A percentile compares a stretch with the other conserved stretches of the same genome.
Conservation (phyloP, 2,329 filamentous ascomycete species). For the Juglanconis oblonga region DNA sequence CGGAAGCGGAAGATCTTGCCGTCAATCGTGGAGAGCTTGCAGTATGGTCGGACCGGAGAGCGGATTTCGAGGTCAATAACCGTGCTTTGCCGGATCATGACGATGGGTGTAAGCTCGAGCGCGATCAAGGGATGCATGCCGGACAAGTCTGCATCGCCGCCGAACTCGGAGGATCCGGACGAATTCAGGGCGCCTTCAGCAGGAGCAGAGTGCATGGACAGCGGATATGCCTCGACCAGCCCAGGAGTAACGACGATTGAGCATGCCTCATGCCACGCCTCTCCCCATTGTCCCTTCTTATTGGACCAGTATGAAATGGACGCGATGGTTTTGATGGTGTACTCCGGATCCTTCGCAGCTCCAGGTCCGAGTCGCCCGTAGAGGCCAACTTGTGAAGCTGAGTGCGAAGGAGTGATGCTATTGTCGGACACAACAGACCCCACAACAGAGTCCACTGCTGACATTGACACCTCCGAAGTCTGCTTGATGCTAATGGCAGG, state of each 20-base stretch:
- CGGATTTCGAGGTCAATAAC: constrained; percentile 91
- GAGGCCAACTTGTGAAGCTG: constrained; percentile 67
- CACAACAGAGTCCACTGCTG: constrained; percentile 20
- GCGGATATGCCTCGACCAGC: constrained; percentile 54
- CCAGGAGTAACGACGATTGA: constrained; percentile 57
- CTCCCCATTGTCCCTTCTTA: constrained; percentile 57
- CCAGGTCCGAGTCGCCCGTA: constrained; percentile 45
- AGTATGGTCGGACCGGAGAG: constrained; percentile 73
- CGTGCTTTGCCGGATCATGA: constrained; percentile 86
- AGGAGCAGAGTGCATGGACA: constrained; percentile 34
- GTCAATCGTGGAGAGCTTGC: constrained; percentile 64
- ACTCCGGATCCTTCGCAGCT: constrained; percentile 44
- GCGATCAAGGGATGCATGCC: constrained; percentile 53
- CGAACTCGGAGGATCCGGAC: constrained; percentile 30
- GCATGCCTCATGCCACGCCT: constrained; percentile 50
- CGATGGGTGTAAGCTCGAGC: constrained; percentile 85
- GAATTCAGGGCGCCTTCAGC: constrained; percentile 29
- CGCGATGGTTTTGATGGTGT: constrained; percentile 47
- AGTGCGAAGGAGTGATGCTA: constrained; percentile 76
- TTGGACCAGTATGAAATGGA: constrained; percentile 62
- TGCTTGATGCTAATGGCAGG: constrained; percentile 56
- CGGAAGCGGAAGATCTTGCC: constrained; percentile 85
- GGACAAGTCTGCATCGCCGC: constrained; percentile 26
- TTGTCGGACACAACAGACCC: constrained; percentile 47
- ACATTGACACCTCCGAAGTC: constrained; percentile 26